These are phyloP conservation scores for Helicocarpus griseus DNA, from an alignment of 2,329 filamentous ascomycete genomes.

Conservation along the genomic window DNA sequence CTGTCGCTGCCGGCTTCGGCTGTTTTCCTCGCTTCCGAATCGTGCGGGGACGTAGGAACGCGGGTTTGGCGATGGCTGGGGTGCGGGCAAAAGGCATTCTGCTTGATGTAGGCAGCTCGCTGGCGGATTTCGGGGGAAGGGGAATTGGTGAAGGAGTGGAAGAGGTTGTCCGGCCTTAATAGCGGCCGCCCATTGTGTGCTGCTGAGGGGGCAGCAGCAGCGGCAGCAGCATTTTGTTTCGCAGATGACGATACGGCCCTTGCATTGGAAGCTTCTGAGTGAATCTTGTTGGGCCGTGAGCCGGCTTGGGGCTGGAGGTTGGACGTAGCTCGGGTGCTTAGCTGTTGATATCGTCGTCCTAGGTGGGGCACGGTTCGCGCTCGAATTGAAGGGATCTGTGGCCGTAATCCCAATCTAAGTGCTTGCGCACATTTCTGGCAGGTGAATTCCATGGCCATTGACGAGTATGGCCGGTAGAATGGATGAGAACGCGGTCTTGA, in stretches of 20 bases:
- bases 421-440: slow-evolving; percentile 32
- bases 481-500: neutral
- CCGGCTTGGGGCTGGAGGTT: neutral
- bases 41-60: slow-evolving; percentile 53
- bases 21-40: slow-evolving; percentile 52
- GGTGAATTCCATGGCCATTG: slow-evolving; percentile 32
- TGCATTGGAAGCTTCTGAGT: neutral
- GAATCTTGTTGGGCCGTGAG: neutral
- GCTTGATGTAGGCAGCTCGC: slow-evolving; percentile 81
- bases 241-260: slow-evolving; percentile 1
- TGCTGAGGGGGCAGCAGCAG: neutral
- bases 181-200: slow-evolving; percentile 19
- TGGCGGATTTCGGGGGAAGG: slow-evolving; percentile 80
- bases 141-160: slow-evolving; percentile 83
- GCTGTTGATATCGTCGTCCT: slow-evolving; percentile 16
- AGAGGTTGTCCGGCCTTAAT: slow-evolving; percentile 70
- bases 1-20: slow-evolving; percentile 33
- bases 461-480: neutral
- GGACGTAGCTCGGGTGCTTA: neutral
- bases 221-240: neutral
- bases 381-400: slow-evolving; percentile 16
- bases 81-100: slow-evolving; percentile 90
- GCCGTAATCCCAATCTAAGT: slow-evolving; percentile 22
- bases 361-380: slow-evolving; percentile 18
- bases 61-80: slow-evolving; percentile 73